Conservation (phyloP, 2,329 filamentous ascomycete genomes). For the Amauroascus niger region DNA sequence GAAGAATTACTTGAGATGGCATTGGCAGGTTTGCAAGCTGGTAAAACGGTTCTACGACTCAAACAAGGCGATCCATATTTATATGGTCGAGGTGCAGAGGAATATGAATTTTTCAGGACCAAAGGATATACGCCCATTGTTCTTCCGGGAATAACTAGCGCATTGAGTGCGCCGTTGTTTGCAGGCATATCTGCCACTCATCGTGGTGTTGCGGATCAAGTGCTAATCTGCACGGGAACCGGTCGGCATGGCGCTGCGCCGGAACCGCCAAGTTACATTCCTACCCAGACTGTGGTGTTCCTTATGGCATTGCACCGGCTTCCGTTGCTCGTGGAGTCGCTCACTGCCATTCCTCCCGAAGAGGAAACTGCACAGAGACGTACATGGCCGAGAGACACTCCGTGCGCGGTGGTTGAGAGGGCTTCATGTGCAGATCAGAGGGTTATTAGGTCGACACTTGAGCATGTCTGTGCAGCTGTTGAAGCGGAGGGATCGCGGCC, state of each 20-base stretch:
- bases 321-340: slow-evolving; percentile 58
- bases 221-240: slow-evolving; percentile 92
- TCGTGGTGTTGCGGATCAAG: slow-evolving; percentile 79
- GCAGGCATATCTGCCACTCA: slow-evolving; percentile 82
- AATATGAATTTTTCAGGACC: slow-evolving; percentile 70
- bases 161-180: slow-evolving; percentile 77
- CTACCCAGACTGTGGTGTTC: slow-evolving; percentile 76
- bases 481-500: slow-evolving; percentile 83
- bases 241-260: slow-evolving; percentile 80
- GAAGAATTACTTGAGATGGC: slow-evolving; percentile 76
- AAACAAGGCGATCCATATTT: slow-evolving; percentile 97
- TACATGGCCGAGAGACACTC: slow-evolving; percentile 64
- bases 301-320: slow-evolving; percentile 91
- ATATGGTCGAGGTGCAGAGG: slow-evolving; percentile 89
- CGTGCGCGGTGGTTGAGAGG: slow-evolving; percentile 85
- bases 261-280: slow-evolving; percentile 67
- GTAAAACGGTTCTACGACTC: slow-evolving; percentile 73
- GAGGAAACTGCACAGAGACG: slow-evolving; percentile 24
- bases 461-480: slow-evolving; percentile 68
- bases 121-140: slow-evolving; percentile 63
- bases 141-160: slow-evolving; percentile 81
- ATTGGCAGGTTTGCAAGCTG: slow-evolving; percentile 56
- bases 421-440: slow-evolving; percentile 91
- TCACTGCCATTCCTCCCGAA: slow-evolving; percentile 40
- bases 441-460: slow-evolving; percentile 77